Base-by-base conservation (phyloP, 352 stramenopile species). In the Aphanomyces invadans region DNA sequence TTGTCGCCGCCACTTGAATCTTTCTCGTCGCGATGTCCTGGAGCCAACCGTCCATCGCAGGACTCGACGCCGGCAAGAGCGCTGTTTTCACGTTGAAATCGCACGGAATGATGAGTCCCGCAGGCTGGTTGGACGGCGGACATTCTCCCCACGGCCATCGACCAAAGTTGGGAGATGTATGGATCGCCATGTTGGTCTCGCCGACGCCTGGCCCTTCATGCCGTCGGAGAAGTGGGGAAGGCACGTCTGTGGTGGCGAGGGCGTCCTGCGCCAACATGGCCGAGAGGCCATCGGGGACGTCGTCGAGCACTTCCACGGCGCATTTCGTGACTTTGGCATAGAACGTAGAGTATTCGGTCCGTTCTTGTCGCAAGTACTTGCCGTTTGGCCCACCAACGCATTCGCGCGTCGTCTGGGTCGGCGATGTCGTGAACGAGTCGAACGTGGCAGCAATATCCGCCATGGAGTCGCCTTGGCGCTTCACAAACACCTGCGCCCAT, bases 251-350 rank as follows among this genome's bases (percentile, higher is more conserved):
- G 3, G 29, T 11, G 11, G 10, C 17, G 3, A 67, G 23, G 0
- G 38, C 60, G 45, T 65, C 57, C 23, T 65, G 57, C 5, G 25
- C 36, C 33, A 38, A 53, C 57, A 65, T 65, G 45, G 38, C 48
- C 49, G 60, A 29, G 33, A 28, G 12, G 60, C 11, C 49, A 29
- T 42, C 49, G 11, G 25, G 10, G 33, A 32, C 28, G 31, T 57
- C 42, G 11, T n/a, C 4, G 11, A 39, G 3, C 17, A 67, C 11
- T 25, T 36, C n/a, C 3, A 67, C 60, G 32, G 46, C 60, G 31
- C 60, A 67, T 21, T 67, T 56, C 42, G 33, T 46, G 26, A 67
- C 42, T 42, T 56, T 67, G 42, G 19, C 39, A 1, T 26, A 29
- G 55, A 60, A 45, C 23, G 48, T 29, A 9, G 38, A 42, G 36